Percentiles rank a stretch among this genome's conserved stretches.
These are phyloP conservation scores for Fusarium mangiferae DNA, from an alignment of 2,329 filamentous ascomycete genomes.

Conservation along the genomic window DNA sequence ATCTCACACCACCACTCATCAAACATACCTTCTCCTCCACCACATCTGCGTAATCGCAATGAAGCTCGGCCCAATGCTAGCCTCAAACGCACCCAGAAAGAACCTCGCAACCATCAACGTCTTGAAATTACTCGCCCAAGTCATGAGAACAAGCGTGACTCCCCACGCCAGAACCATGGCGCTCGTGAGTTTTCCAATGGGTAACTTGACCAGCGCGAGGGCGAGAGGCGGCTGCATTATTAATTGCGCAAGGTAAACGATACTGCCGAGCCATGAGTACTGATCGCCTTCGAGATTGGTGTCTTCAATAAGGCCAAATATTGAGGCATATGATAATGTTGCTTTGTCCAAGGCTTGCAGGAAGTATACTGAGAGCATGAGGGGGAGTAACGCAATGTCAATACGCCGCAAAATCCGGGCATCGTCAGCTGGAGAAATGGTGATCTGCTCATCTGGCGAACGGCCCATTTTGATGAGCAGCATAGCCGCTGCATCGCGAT, in stretches of 20 bases:
- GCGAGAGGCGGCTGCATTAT: conserved; percentile 67
- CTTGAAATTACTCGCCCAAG: conserved; percentile 60
- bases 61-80: conserved; percentile 59
- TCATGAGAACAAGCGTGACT: conserved; percentile 60
- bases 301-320: conserved; percentile 71
- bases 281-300: conserved; percentile 66
- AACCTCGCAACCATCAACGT: conserved; percentile 63
- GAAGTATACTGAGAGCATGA: conserved; percentile 70
- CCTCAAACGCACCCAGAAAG: conserved; percentile 68
- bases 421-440: conserved; percentile 49
- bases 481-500: conserved; percentile 58
- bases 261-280: conserved; percentile 70
- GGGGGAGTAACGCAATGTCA: conserved; percentile 53
- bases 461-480: conserved; percentile 54
- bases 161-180: conserved; percentile 67
- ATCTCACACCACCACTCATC: neutral
- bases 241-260: conserved; percentile 69
- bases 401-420: conserved; percentile 52
- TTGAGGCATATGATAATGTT: conserved; percentile 68
- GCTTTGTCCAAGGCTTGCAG: conserved; percentile 72
- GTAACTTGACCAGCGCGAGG: conserved; percentile 68
- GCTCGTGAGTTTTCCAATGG: conserved; percentile 69
- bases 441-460: conserved; percentile 48
- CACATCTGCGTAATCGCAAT: conserved; percentile 70
- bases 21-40: conserved; percentile 61